A percentile compares a stretch with the other conserved stretches of the same genome.
These are phyloP conservation scores for Lentinula novae-zelandiae DNA, from an alignment of 1,284 basidiomycete genomes.

Conservation along the genomic window DNA sequence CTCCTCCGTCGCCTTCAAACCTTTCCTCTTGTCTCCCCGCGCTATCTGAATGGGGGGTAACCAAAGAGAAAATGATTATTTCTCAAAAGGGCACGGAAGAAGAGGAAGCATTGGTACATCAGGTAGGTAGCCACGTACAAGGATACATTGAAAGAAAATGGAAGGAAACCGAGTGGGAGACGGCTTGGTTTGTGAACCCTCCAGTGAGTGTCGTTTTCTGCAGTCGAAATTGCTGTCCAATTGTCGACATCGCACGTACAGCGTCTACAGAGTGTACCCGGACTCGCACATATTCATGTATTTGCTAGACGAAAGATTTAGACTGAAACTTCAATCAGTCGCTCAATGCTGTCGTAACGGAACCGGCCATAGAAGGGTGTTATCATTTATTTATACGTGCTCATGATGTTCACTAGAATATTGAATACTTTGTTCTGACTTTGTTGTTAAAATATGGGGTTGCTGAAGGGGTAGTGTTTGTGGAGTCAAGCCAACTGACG, in stretches of 20 bases:
- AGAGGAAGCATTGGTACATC: conserved; percentile 48
- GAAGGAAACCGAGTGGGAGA: conserved; percentile 71
- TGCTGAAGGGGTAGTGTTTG: no score
- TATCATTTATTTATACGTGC: no score
- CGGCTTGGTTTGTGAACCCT: conserved; percentile 84
- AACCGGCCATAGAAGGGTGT: no score
- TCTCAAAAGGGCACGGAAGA: conserved; percentile 44
- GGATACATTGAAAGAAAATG: conserved; percentile 62
- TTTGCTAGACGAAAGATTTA: conserved; percentile 56
- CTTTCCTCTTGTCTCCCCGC: conserved; percentile 55
- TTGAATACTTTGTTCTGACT: no score
- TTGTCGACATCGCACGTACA: conserved; percentile 23
- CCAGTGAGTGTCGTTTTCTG: conserved; percentile 44
- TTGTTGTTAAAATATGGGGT: no score
- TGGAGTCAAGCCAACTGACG: not conserved
- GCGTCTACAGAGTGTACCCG: conserved; percentile 77
- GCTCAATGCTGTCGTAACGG: no score
- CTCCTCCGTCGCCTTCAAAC: conserved; percentile 62
- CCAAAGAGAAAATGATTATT: conserved; percentile 52
- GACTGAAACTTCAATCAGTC: not conserved
- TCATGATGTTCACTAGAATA: no score
- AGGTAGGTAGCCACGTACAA: conserved; percentile 54
- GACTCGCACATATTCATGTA: conserved; percentile 76
- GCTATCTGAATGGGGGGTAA: conserved; percentile 66
- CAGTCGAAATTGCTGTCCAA: no score